A percentile compares a stretch with the other conserved stretches of the same genome.
phyloP scores from a whole-genome alignment of 1,284 basidiomycete species.

The Apiotrichum akiyoshidainum region DNA sequence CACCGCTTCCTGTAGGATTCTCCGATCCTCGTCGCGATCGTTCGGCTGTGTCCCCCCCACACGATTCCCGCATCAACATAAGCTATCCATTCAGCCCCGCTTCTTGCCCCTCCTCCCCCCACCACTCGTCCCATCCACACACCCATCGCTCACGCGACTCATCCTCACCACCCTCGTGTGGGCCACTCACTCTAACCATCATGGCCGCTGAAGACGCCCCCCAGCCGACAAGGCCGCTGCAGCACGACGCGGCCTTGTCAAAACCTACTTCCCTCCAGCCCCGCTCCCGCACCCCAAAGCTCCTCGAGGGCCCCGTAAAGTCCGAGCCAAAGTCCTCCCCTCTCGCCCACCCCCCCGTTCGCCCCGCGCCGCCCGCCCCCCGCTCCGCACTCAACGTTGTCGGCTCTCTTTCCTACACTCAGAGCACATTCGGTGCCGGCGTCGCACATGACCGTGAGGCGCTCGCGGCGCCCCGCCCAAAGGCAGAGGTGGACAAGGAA shows the following conservation, averaged over 20 bases:
- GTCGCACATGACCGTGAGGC: neutral
- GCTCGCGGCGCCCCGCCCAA: conserved; percentile 10
- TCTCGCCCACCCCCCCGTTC: conserved; percentile 10
- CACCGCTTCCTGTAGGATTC: neutral
- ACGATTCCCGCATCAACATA: neutral
- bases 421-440: conserved; percentile 16
- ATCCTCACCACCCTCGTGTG: neutral
- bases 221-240: neutral
- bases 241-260: conserved; percentile 1
- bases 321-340: neutral
- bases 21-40: neutral
- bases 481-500: conserved; percentile 31
- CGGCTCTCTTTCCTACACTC: conserved; percentile 13
- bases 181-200: neutral
- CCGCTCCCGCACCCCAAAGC: conserved; percentile 13
- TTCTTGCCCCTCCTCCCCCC: too few species aligned
- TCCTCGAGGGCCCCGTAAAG: conserved; percentile 7
- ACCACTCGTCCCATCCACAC: too few species aligned
- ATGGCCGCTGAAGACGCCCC: neutral
- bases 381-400: neutral
- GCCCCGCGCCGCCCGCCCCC: conserved; percentile 1
- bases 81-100: too few species aligned
- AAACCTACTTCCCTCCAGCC: conserved; percentile 13
- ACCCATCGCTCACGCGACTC: too few species aligned
- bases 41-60: neutral